Evolutionary conservation across 129 eudicot species (phyloP), one percentile per base, ranked within the genome.

Genomic region (Kitagawia praeruptora): DNA sequence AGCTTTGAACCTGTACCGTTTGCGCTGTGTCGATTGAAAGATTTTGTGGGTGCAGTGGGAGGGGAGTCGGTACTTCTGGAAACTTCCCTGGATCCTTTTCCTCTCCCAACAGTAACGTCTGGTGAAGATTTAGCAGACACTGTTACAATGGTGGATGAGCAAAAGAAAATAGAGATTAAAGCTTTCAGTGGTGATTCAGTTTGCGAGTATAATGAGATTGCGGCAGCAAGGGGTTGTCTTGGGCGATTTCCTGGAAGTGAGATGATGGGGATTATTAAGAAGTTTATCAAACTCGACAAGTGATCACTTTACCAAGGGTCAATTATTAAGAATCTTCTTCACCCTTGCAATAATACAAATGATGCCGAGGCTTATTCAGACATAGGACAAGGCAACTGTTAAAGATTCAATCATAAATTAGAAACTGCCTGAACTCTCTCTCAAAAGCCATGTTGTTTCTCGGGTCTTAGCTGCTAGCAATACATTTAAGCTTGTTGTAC

Each of bases 1-100:
- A 95, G 97, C 83, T 95, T 92, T 56, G 97, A 95, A 79, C 96
- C 97, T 0, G 98, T 95, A 70, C 98, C 98, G 2, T 92, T 95
- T 79, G 47, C 97, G 44, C 51, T 92, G 21, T 95, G 98, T 81
- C 87, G 86, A 42, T 84, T 95, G 76, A 85, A 86, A 81, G 97
- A 92, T 81, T 95, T 83, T 69, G 96, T 95, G 79, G 91, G 87
- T 49, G 98, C 96, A 53, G 83, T 86, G 41, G 98, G 98, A 12
- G 97, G 98, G 54, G 97, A 88, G 39, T 78, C 92, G 0, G 82
- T 51, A 34, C 82, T 95, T 54, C 27, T 75, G 25, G 83, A 85
- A 84, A 95, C 82, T 81, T 85, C 94, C 48, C 94, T 90, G 8
- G 94, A 95, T 28, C 88, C 94, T 3, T 95, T 90, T 77, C 93